Base-by-base conservation (phyloP, 352 stramenopile species). In the Phytopythium mirpurense region DNA sequence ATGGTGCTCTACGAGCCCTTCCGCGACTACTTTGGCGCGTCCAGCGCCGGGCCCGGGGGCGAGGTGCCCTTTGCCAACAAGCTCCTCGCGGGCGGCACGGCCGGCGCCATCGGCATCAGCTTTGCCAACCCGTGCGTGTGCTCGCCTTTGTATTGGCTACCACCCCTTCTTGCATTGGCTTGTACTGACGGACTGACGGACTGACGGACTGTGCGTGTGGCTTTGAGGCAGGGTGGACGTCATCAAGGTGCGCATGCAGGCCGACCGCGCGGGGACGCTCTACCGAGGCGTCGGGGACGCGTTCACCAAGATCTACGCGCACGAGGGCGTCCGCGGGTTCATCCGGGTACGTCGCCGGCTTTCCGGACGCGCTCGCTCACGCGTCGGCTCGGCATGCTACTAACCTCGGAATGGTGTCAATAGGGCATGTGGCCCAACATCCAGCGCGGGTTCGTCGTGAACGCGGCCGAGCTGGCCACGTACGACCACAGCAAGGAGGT, bases 191-290 rank as follows among this genome's bases (percentile, higher is more conserved):
- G n/a, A n/a, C n/a, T n/a, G n/a, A n/a, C n/a, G n/a, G n/a, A n/a
- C n/a, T n/a, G n/a, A n/a, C n/a, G n/a, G 29, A 9, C 29, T 32
- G 29, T 32, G 29, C 9, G 29, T 32, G 29, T 32, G 29, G 5
- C 5, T 32, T 9, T 32, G 29, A 5, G 29, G 29, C 29, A 93
- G 83, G 15, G 73, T 93, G 51, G 85, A 95, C 60, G 85, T 95
- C 38, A 91, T 95, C 62, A 95, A 95, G 63, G 80, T 93, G 42
- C 82, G 80, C 4, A 93, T 95, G 81, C 85, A 95, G 56, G 78
- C 78, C 0, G 76, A 90, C 49, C 78, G 80, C 26, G 70, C 80
- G 3, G 83, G 81, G 18, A 78, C 67, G 37, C 53, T 91, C 21
- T 91, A 92, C 48, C 76, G 78, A 46, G 74, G 77, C 40, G 72